phyloP scores from a whole-genome alignment of 164 flowering plant genomes.

The Buxus sempervirens region DNA sequence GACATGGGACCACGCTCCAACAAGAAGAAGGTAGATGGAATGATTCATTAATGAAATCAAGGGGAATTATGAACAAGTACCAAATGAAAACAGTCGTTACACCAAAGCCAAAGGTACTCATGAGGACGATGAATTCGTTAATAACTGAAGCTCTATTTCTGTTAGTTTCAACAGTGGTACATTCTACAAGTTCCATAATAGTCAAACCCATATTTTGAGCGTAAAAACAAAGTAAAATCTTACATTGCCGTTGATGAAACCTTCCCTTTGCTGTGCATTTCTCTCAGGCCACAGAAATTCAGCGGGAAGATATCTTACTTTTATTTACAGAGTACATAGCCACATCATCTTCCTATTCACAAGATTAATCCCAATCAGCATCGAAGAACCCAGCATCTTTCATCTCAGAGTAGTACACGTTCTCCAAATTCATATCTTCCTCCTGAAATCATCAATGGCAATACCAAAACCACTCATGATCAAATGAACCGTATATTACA shows the following conservation, averaged over 20 bases:
- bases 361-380: slow-evolving; percentile 63
- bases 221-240: too few species aligned
- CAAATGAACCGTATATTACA: neutral
- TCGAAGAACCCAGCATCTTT: slow-evolving; percentile 91
- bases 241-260: neutral
- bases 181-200: too few species aligned
- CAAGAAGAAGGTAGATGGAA: too few species aligned
- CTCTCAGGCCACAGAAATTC: neutral
- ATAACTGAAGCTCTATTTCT: too few species aligned
- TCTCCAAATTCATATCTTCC: slow-evolving; percentile 74
- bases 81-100: too few species aligned
- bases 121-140: too few species aligned
- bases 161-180: too few species aligned
- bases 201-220: too few species aligned
- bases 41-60: too few species aligned
- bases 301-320: neutral
- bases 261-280: neutral
- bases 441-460: slow-evolving; percentile 39
- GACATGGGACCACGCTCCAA: too few species aligned
- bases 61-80: too few species aligned
- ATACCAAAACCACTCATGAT: neutral
- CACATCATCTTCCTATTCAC: neutral
- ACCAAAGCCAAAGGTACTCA: too few species aligned
- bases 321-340: neutral
- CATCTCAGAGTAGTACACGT: slow-evolving; percentile 87